Base-by-base conservation (phyloP, 768 basidiomycete genomes). In the Gautieria morchelliformis region DNA sequence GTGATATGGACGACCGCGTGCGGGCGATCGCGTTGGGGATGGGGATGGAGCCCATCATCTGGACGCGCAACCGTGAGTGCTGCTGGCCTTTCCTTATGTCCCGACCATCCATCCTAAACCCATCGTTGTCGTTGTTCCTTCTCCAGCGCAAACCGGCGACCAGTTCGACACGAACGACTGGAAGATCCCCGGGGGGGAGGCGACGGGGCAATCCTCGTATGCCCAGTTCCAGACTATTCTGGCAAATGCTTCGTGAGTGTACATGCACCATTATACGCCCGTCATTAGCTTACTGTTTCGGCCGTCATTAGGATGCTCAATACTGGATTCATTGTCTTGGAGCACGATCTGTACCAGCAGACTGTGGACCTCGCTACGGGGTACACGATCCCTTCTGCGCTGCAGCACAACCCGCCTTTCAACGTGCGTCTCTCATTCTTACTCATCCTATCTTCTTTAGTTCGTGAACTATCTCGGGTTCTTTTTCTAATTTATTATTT, bases 1-100 rank as follows among this genome's bases (percentile, higher is more conserved):
- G 89, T 64, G 89, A 92, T 65, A 87, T 91, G 30, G 93, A 98
- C 68, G 87, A 92, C 71, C 91, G 94, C 64, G 93, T 98, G 47
- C 88, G 95, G 60, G 87, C 86, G 41, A 92, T 98, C 67, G 74
- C 84, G 19, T 69, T 90, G 54, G 90, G 92, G 32, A 95, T 98
- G 94, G 92, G 93, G 46, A 72, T 97, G 71, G 74, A 84, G 11
- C 90, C 95, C 27, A 83, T 96, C 65, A 87, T 95, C 67, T 97
- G 94, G 94, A 89, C 91, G 33, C 74, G 76, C 11, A 76, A 79
- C 11, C 78, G 82, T 47, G 65, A 66, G 30, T 78, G 76, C 47
- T 72, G 71, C 40, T 20, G n/a, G 30, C 47, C 24, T 5, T 24
- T 19, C 35, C 19, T 37, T 10, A 40, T 33, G 53, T 47, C 19